These are phyloP conservation scores for Leccinum subtestaceum DNA, from an alignment of 768 basidiomycete species.

Conservation along the genomic window DNA sequence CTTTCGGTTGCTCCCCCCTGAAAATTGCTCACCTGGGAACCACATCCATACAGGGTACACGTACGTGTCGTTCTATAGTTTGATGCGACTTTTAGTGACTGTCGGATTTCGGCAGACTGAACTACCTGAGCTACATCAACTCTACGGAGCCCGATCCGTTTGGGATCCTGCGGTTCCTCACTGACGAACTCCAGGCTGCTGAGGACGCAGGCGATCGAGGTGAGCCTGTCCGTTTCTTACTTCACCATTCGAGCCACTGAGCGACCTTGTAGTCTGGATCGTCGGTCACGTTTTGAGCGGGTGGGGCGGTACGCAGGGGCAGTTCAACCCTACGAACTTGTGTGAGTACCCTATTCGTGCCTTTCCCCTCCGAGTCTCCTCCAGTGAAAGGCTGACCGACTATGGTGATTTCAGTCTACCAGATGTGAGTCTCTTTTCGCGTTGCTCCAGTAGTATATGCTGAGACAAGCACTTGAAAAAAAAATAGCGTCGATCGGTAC, in stretches of 20 bases:
- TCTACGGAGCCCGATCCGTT: slow-evolving; percentile 42
- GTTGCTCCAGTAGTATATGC: not conserved
- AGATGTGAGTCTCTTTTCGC: slow-evolving; percentile 34
- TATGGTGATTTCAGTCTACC: slow-evolving; percentile 36
- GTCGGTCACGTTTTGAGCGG: slow-evolving; percentile 49
- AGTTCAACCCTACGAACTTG: slow-evolving; percentile 43
- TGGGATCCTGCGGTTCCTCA: slow-evolving; percentile 50
- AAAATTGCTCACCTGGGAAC: not conserved
- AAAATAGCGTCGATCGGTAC: slow-evolving; percentile 28
- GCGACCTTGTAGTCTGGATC: slow-evolving; percentile 40
- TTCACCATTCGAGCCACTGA: not conserved
- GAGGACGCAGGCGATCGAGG: slow-evolving; percentile 48
- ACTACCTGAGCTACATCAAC: slow-evolving; percentile 51
- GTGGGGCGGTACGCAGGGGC: slow-evolving; percentile 42
- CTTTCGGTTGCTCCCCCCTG: slow-evolving; percentile 10
- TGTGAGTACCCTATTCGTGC: slow-evolving; percentile 30
- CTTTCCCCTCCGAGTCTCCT: not conserved
- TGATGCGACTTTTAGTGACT: not conserved
- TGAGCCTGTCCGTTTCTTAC: slow-evolving; percentile 6
- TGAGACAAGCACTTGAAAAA: not conserved
- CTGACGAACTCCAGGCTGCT: slow-evolving; percentile 51
- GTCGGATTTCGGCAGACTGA: slow-evolving; percentile 28
- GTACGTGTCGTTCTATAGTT: slow-evolving; percentile 22
- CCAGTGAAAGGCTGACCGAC: not conserved
- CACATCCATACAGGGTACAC: slow-evolving; percentile 29